Evolutionary conservation across 1,139 yeast species (phyloP).

Genomic region (Spathaspora sp.): DNA sequence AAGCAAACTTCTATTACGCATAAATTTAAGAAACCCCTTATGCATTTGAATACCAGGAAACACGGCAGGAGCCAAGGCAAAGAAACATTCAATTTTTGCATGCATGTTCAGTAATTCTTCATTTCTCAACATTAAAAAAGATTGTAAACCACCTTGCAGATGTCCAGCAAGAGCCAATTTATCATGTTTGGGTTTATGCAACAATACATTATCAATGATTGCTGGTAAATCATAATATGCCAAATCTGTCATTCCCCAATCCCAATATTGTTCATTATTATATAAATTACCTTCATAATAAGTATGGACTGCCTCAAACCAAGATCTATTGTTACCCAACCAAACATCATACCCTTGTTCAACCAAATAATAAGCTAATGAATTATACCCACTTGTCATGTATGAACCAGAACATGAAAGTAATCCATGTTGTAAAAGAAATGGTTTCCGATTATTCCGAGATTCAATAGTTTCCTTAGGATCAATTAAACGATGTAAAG

Average conservation of each 20-base stretch:
- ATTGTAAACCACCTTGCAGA: conserved; percentile 92
- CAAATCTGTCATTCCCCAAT: conserved; percentile 86
- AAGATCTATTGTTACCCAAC: conserved; percentile 91
- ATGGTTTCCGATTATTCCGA: conserved; percentile 47
- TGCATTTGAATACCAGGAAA: conserved; percentile 77
- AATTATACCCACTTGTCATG: conserved; percentile 72
- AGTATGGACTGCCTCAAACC: conserved; percentile 68
- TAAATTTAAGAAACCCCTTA: conserved; percentile 55
- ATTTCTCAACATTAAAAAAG: conserved; percentile 56
- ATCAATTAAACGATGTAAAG: conserved; percentile 62
- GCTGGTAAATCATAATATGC: conserved; percentile 76
- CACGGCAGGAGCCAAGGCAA: conserved; percentile 87
- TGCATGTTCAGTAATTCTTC: conserved; percentile 31
- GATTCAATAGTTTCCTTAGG: conserved; percentile 39
- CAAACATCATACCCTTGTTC: conserved; percentile 82
- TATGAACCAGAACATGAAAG: conserved; percentile 85
- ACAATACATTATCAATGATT: conserved; percentile 59
- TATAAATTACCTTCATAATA: conserved; percentile 36
- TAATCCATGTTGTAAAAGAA: conserved; percentile 80
- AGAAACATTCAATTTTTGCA: conserved; percentile 60
- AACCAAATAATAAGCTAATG: conserved; percentile 65
- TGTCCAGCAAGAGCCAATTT: conserved; percentile 74
- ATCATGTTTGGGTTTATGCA: conserved; percentile 36
- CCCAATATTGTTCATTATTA: conserved; percentile 61
- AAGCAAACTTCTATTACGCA: conserved; percentile 40